A percentile compares a stretch with the other conserved stretches of the same genome.
Evolutionary conservation across 2,329 filamentous ascomycete genomes (phyloP).

Genomic region (Fusarium sp.): DNA sequence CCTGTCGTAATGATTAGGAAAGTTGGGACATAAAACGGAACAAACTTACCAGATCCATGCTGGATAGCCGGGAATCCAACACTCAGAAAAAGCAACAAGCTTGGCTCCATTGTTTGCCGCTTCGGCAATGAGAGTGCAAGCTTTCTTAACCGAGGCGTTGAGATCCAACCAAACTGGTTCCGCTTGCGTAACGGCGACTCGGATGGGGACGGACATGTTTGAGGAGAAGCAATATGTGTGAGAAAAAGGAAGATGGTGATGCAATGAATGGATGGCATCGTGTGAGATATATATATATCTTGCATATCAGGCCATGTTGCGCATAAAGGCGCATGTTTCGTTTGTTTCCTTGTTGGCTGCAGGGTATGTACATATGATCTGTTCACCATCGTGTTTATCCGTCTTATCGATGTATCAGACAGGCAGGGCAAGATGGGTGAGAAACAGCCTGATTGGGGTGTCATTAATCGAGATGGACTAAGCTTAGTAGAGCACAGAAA

Average conservation of each 20-base stretch:
- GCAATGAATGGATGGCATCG: neutral
- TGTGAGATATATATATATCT: neutral
- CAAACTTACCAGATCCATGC: conserved; percentile 51
- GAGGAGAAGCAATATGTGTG: neutral
- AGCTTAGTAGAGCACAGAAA: no score
- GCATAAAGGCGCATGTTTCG: no score
- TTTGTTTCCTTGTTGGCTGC: no score
- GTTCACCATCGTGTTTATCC: no score
- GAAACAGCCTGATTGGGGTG: no score
- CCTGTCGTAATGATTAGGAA: conserved; percentile 14
- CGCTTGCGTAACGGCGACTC: conserved; percentile 43
- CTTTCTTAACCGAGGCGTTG: conserved; percentile 40
- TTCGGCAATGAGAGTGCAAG: conserved; percentile 40
- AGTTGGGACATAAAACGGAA: no score
- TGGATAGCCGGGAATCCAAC: conserved; percentile 66
- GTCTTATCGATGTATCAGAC: no score
- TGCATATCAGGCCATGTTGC: neutral
- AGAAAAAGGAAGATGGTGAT: neutral
- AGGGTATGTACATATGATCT: no score
- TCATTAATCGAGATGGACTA: no score
- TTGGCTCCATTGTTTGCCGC: conserved; percentile 59
- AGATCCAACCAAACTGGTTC: conserved; percentile 45
- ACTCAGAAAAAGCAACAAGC: conserved; percentile 65
- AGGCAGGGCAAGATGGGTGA: no score
- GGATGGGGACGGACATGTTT: conserved; percentile 28